Percentiles rank a stretch among this genome's conserved stretches.
Evolutionary conservation across 2,329 filamentous ascomycete species (phyloP).

Genomic region (Fusarium clavum): DNA sequence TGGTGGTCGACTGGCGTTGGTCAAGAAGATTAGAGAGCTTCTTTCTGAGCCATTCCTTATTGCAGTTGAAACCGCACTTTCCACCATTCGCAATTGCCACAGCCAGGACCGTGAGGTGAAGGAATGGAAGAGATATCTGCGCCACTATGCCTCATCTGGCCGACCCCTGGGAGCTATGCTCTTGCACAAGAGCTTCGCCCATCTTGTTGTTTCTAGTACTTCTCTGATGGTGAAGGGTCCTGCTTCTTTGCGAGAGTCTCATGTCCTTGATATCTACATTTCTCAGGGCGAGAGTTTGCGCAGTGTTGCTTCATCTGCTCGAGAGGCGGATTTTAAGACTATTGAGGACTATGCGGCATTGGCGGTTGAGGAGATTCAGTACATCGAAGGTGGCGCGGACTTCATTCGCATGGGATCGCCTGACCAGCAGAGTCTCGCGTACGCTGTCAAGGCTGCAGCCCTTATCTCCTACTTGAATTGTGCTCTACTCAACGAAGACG

Average conservation of each 20-base stretch:
- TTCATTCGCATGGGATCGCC: slow-evolving; percentile 84
- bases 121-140: slow-evolving; percentile 89
- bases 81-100: slow-evolving; percentile 85
- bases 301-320: slow-evolving; percentile 45
- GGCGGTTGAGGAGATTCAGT: slow-evolving; percentile 83
- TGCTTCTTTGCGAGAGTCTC: slow-evolving; percentile 67
- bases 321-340: slow-evolving; percentile 65
- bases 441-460: slow-evolving; percentile 84
- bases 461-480: slow-evolving; percentile 89
- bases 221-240: slow-evolving; percentile 77
- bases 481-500: slow-evolving; percentile 81
- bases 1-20: slow-evolving; percentile 77
- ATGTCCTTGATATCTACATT: slow-evolving; percentile 81
- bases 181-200: slow-evolving; percentile 88
- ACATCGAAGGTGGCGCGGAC: slow-evolving; percentile 89
- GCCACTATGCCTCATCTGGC: slow-evolving; percentile 82
- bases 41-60: slow-evolving; percentile 88
- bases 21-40: slow-evolving; percentile 77
- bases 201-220: slow-evolving; percentile 81
- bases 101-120: slow-evolving; percentile 73
- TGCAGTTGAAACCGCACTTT: slow-evolving; percentile 88
- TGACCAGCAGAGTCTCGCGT: slow-evolving; percentile 88
- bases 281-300: slow-evolving; percentile 63
- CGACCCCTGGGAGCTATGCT: slow-evolving; percentile 92
- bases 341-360: slow-evolving; percentile 76